These are phyloP conservation scores for Pyronema domesticum DNA, from an alignment of 495 filamentous ascomycete genomes.

Conservation along the genomic window DNA sequence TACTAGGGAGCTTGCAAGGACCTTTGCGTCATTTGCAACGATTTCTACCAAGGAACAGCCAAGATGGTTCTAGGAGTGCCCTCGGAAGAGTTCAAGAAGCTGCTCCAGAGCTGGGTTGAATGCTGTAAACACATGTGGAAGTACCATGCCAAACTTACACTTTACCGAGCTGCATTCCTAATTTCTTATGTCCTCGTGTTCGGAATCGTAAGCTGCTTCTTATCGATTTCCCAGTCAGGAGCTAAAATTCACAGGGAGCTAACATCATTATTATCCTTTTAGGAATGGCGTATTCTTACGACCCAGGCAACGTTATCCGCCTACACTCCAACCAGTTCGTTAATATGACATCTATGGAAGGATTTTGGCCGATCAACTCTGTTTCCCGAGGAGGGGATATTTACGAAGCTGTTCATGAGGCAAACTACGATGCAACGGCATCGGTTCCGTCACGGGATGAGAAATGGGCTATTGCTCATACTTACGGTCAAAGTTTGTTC, in stretches of 20 bases:
- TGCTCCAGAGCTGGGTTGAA: no score
- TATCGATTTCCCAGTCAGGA: background rate
- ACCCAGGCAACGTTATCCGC: background rate
- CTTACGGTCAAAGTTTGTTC: background rate
- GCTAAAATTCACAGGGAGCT: background rate
- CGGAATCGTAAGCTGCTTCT: no score
- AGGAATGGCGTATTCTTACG: background rate
- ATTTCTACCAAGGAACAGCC: no score
- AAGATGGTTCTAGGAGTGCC: no score
- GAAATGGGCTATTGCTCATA: background rate
- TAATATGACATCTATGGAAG: background rate
- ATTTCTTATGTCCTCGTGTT: no score
- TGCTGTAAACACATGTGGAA: no score
- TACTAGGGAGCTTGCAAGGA: no score
- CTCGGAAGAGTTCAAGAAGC: no score
- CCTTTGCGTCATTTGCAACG: no score
- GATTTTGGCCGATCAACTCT: background rate
- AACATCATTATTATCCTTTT: background rate
- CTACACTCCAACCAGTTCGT: background rate
- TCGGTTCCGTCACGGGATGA: background rate
- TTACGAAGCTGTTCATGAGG: background rate
- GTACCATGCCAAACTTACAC: no score
- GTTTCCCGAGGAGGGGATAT: background rate
- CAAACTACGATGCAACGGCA: background rate
- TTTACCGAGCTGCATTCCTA: no score